A percentile compares a stretch with the other conserved stretches of the same genome.
Conservation (phyloP, 306 rosid species). For the Prunus persica region DNA sequence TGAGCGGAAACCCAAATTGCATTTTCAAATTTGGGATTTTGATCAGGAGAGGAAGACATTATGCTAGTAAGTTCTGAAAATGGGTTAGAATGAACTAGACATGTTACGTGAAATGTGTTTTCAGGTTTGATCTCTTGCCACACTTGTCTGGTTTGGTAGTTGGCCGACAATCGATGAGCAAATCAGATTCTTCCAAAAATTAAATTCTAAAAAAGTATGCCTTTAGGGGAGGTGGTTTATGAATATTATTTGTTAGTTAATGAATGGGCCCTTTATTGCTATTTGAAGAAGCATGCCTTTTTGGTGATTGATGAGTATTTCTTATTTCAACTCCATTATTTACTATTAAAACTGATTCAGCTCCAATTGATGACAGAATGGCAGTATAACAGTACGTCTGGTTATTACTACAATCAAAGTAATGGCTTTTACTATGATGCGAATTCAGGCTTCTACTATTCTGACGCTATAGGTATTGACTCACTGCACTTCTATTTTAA, state of each 20-base stretch:
- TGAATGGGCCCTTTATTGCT: not conserved
- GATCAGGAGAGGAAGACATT: not conserved
- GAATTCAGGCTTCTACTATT: slow-evolving; percentile 86
- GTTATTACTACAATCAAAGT: slow-evolving; percentile 75
- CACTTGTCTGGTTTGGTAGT: not conserved
- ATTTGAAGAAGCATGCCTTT: not conserved
- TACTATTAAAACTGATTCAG: slow-evolving; percentile 41
- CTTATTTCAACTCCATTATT: slow-evolving; percentile 21
- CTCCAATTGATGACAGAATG: slow-evolving; percentile 68
- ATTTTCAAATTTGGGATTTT: not conserved
- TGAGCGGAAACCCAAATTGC: not conserved
- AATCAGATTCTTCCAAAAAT: not conserved
- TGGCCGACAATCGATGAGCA: slow-evolving; percentile 1
- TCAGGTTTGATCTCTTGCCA: not conserved
- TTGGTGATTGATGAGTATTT: not conserved
- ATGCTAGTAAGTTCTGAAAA: not conserved
- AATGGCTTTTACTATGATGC: slow-evolving; percentile 83
- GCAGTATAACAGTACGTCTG: slow-evolving; percentile 74
- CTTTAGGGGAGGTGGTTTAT: not conserved
- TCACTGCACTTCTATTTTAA: not conserved
- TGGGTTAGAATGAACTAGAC: not conserved
- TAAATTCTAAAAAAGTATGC: not conserved
- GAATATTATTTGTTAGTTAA: not conserved
- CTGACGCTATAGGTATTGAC: slow-evolving; percentile 70
- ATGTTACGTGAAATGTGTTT: not conserved